Percentiles rank a stretch among this genome's conserved stretches.
These are phyloP conservation scores for Coemansia linderi DNA, from an alignment of 371 early-diverging fungal genomes.

Conservation along the genomic window DNA sequence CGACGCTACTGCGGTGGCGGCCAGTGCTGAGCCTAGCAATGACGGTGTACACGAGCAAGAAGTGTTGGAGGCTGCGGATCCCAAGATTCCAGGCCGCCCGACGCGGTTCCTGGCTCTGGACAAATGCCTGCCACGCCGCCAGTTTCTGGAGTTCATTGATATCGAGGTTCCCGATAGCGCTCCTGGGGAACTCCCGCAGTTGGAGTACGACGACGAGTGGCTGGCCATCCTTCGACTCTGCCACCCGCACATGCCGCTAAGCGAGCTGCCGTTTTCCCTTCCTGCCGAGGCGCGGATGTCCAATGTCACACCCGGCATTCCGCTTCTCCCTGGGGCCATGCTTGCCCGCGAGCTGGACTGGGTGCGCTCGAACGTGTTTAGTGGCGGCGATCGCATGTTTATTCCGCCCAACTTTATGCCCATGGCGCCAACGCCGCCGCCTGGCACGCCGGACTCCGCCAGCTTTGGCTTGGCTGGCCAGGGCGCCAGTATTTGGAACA, in stretches of 20 bases:
- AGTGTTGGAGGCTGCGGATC: slow-evolving; percentile 6
- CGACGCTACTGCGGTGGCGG: not conserved
- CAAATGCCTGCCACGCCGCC: slow-evolving; percentile 52
- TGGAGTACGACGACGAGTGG: slow-evolving; percentile 59
- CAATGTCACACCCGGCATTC: not conserved
- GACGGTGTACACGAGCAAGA: not conserved
- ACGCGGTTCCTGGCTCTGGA: slow-evolving; percentile 55
- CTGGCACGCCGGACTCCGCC: slow-evolving; percentile 30
- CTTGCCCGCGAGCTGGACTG: slow-evolving; percentile 35
- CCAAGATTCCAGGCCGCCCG: slow-evolving; percentile 24
- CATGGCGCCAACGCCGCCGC: slow-evolving; percentile 46
- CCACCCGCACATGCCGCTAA: slow-evolving; percentile 35
- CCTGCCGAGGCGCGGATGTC: slow-evolving; percentile 14
- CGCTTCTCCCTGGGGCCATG: slow-evolving; percentile 21
- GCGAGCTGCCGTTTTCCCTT: slow-evolving; percentile 19
- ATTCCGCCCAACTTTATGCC: slow-evolving; percentile 47
- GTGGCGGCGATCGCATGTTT: slow-evolving; percentile 15
- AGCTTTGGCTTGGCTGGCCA: slow-evolving; percentile 34
- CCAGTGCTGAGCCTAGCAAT: not conserved
- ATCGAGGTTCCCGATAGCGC: slow-evolving; percentile 20
- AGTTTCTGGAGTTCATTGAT: slow-evolving; percentile 52
- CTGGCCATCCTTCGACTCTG: slow-evolving; percentile 53
- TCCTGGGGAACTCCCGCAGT: slow-evolving; percentile 11
- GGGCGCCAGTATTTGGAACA: not conserved
- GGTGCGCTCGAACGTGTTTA: slow-evolving; percentile 35